phyloP scores from a whole-genome alignment of 78 protist genomes.

The Monocercomonoides exilis region DNA sequence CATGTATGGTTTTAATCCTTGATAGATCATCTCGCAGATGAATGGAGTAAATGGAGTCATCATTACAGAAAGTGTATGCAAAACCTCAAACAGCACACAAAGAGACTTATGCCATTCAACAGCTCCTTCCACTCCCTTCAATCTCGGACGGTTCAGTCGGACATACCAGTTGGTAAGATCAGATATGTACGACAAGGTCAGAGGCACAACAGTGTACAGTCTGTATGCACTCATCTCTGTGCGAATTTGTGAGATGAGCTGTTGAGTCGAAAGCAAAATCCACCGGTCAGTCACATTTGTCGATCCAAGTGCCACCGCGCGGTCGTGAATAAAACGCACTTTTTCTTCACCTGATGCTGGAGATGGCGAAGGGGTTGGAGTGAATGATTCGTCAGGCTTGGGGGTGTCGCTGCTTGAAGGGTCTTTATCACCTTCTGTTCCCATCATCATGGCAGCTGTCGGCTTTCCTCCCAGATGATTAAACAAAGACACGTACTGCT shows the following conservation, averaged over 20 bases:
- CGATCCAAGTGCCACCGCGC: constrained; percentile 20
- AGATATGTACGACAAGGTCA: constrained; percentile 65
- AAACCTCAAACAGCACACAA: constrained; percentile 62
- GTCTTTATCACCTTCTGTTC: background rate
- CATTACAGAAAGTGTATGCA: constrained; percentile 53
- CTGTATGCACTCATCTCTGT: constrained; percentile 90
- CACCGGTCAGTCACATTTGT: constrained; percentile 87
- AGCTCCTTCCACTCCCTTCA: constrained; percentile 37
- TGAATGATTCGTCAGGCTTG: no score
- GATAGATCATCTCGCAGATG: constrained; percentile 86
- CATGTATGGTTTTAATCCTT: constrained; percentile 48
- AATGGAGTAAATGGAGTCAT: constrained; percentile 99
- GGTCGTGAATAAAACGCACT: constrained; percentile 47
- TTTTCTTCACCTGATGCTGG: background rate
- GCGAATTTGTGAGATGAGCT: constrained; percentile 60
- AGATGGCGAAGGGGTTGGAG: no score
- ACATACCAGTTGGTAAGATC: constrained; percentile 85
- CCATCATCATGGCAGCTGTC: background rate
- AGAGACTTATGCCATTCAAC: constrained; percentile 39
- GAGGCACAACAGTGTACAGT: constrained; percentile 95
- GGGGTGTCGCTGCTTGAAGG: no score
- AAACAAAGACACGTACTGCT: constrained; percentile 49
- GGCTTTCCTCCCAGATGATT: no score
- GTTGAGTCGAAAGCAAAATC: constrained; percentile 67
- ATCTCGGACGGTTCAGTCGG: constrained; percentile 65